These are phyloP conservation scores for Rhizopogon sp. DNA, from an alignment of 768 basidiomycete genomes.

Conservation along the genomic window DNA sequence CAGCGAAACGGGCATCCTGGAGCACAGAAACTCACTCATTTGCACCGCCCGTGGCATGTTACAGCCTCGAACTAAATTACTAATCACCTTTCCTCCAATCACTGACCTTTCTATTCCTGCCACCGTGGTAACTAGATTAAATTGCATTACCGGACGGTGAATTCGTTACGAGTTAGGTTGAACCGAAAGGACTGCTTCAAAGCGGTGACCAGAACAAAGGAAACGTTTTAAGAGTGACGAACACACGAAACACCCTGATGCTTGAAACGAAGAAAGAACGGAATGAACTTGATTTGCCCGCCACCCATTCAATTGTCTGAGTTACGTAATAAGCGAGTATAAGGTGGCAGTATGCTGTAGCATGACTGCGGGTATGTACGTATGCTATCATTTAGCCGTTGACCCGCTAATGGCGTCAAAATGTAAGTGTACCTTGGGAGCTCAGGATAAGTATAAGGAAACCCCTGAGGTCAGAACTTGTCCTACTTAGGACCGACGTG, in stretches of 20 bases:
- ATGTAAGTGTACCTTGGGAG: neutral
- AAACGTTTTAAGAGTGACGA: neutral
- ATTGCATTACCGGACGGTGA: neutral
- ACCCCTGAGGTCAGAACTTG: too few relatives aligned
- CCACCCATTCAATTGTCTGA: neutral
- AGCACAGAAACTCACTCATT: slow-evolving; percentile 2
- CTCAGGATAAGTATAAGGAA: too few relatives aligned
- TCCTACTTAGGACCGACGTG: neutral
- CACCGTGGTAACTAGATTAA: neutral
- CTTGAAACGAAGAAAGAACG: neutral
- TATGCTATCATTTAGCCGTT: neutral
- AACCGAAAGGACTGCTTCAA: neutral
- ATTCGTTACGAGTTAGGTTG: neutral
- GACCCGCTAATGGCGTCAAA: neutral
- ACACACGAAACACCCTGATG: neutral
- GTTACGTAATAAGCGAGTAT: neutral
- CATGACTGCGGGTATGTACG: neutral
- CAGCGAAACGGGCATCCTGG: slow-evolving; percentile 1
- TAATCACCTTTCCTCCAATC: neutral
- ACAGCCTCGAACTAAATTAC: neutral
- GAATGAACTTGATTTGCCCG: neutral
- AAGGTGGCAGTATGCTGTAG: too few relatives aligned
- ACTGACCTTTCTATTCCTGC: neutral
- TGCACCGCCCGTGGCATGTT: slow-evolving; percentile 9
- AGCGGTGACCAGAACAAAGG: neutral